Conservation (phyloP, 164 flowering plant genomes). For the Nymphaea colorata region DNA sequence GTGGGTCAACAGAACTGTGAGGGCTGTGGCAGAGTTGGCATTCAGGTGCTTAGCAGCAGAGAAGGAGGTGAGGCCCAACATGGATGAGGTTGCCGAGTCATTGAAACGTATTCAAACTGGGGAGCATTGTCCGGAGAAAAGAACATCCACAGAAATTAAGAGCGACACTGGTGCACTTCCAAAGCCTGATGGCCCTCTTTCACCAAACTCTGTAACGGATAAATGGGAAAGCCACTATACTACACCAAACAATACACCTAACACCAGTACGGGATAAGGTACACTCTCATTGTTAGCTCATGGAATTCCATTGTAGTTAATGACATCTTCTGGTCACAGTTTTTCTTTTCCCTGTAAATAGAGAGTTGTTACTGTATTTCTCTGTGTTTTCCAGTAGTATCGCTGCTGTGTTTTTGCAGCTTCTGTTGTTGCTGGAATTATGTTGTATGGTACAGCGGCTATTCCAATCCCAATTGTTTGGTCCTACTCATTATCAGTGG, state of each 20-base stretch:
- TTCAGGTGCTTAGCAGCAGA: constrained; percentile 52
- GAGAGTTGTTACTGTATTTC: background rate
- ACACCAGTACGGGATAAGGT: background rate
- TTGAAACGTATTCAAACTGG: constrained; percentile 16
- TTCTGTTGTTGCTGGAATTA: too few relatives aligned
- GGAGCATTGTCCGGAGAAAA: background rate
- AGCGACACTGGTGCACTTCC: constrained; percentile 7
- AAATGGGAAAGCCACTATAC: constrained; percentile 21
- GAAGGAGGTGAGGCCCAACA: constrained; percentile 50
- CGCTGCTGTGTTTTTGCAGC: too few relatives aligned
- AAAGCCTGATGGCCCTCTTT: constrained; percentile 21
- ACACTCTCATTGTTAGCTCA: background rate
- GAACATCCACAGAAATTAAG: background rate
- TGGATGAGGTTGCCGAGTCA: constrained; percentile 33
- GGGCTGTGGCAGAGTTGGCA: constrained; percentile 55
- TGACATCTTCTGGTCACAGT: background rate
- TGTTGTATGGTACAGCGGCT: too few relatives aligned
- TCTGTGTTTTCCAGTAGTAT: too few relatives aligned
- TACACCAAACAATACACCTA: constrained; percentile 4
- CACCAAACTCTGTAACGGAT: constrained; percentile 25
- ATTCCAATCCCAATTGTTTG: too few relatives aligned
- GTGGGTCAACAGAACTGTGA: constrained; percentile 21
- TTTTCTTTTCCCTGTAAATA: background rate
- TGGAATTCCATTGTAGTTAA: background rate
- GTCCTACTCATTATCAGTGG: too few relatives aligned